Evolutionary conservation across 108 stramenopile genomes (phyloP), one percentile per base, ranked within the genome.

Genomic region (Nitzschia sp.): DNA sequence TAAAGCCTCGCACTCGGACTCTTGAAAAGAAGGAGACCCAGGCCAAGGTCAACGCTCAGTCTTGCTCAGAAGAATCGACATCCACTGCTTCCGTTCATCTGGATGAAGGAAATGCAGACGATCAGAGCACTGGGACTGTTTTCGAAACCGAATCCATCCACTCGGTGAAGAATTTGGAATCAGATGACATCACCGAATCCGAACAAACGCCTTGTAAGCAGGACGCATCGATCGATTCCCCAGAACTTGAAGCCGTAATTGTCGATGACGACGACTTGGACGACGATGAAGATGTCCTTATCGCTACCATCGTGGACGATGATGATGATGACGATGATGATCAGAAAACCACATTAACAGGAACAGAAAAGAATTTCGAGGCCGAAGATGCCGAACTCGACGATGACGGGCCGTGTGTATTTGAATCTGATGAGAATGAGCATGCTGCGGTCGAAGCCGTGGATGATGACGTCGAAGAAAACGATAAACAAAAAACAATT

Each of bases 251-350:
- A 29, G 32, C 65, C 17, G 68, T 55, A 0, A 38, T 77, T 4
- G 66, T 77, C 18, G 77, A 71, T 30, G 65, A 71, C 49, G 77
- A 72, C 19, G 70, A 55, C 30, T 25, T 18, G 2, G 48, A 60
- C 15, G 65, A 71, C 25, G 70, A 71, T 30, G 61, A 47, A 24
- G 74, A 75, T 60, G 56, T 63, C 17, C 49, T 78, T 9, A 33
- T 77, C n/a, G 76, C 76, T 6, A 70, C 76, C 2, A 70, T 77
- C 8, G 17, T 75, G 19, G 59, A 68, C 15, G 56, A 32, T n/a
- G 73, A 74, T 36, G 31, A 36, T 17, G 62, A 38, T 6, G 68
- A 57, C 9, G 9, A 42, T 6, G 38, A 21, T 8, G 4, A 46
- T n/a, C 65, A 0, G 19, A n/a, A n/a, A 18, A 59, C 15, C 11